Evolutionary conservation across 1,284 basidiomycete genomes (phyloP).

Genomic region (Tylopilus sp.): DNA sequence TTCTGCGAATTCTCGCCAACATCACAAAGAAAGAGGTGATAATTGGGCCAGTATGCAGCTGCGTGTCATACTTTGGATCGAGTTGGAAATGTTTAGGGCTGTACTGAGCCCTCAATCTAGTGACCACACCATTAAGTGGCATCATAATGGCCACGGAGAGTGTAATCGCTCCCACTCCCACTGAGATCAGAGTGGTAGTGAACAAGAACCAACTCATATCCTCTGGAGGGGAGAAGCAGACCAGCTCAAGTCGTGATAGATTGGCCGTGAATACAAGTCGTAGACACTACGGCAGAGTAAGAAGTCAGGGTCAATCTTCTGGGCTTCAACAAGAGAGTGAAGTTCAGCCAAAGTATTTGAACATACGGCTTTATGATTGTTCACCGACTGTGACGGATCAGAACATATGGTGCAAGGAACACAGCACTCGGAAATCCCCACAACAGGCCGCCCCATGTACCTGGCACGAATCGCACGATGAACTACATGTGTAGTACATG

Average conservation of each 20-base stretch:
- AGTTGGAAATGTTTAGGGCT: constrained; percentile 87
- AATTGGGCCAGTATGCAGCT: constrained; percentile 76
- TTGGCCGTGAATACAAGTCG: not conserved
- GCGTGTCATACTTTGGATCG: constrained; percentile 80
- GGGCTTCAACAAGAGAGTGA: not conserved
- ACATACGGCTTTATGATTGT: not conserved
- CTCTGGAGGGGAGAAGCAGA: not conserved
- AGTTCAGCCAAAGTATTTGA: not conserved
- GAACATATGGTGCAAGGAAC: not conserved
- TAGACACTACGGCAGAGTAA: too few relatives aligned
- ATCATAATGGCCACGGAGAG: constrained; percentile 61
- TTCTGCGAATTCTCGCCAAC: constrained; percentile 75
- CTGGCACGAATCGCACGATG: too few relatives aligned
- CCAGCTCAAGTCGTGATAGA: not conserved
- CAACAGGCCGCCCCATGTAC: too few relatives aligned
- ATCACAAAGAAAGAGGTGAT: constrained; percentile 71
- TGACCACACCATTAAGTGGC: constrained; percentile 74
- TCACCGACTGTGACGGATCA: too few relatives aligned
- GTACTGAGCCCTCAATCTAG: constrained; percentile 83
- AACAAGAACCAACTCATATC: constrained; percentile 27
- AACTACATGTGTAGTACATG: too few relatives aligned
- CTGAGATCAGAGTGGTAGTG: constrained; percentile 54
- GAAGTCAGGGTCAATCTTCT: not conserved
- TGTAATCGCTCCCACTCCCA: constrained; percentile 52
- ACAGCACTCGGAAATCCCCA: too few relatives aligned